These are phyloP conservation scores for Talaromyces atroroseus DNA, from an alignment of 2,329 filamentous ascomycete species.

Conservation along the genomic window DNA sequence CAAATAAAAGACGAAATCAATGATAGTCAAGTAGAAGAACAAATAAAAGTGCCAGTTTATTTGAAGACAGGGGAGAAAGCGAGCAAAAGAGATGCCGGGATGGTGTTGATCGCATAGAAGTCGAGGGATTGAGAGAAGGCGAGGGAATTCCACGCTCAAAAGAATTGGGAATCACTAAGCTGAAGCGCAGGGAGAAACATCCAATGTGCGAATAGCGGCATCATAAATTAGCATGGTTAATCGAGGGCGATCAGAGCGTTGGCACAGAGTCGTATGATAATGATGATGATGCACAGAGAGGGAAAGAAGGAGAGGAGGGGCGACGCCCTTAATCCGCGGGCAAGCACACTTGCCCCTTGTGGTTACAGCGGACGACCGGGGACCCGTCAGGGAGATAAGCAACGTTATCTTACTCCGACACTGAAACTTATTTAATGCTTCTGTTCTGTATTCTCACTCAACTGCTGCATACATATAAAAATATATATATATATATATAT, in stretches of 20 bases:
- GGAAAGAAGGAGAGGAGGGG: neutral
- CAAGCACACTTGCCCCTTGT: neutral
- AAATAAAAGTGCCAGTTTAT: neutral
- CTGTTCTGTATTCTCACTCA: neutral
- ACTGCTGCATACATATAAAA: no score
- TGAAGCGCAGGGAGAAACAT: neutral
- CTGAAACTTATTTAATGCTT: no score
- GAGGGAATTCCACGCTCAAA: neutral
- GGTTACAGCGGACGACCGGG: neutral
- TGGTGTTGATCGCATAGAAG: neutral
- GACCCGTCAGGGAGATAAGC: neutral
- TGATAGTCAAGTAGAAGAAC: constrained; percentile 10
- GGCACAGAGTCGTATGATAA: constrained; percentile 7
- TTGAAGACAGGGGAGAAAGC: neutral
- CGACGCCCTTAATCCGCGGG: neutral
- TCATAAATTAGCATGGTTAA: neutral
- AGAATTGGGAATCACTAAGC: constrained; percentile 1
- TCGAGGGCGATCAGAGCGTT: neutral
- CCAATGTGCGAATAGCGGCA: neutral
- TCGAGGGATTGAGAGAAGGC: neutral
- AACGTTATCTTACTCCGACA: no score
- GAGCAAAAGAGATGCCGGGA: neutral
- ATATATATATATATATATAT: no score
- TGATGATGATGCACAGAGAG: constrained; percentile 1
- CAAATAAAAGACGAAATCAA: constrained; percentile 12